Percentiles rank a stretch among this genome's conserved stretches.
Evolutionary conservation across 2,329 filamentous ascomycete species (phyloP).

Genomic region (Colletotrichum incanum): DNA sequence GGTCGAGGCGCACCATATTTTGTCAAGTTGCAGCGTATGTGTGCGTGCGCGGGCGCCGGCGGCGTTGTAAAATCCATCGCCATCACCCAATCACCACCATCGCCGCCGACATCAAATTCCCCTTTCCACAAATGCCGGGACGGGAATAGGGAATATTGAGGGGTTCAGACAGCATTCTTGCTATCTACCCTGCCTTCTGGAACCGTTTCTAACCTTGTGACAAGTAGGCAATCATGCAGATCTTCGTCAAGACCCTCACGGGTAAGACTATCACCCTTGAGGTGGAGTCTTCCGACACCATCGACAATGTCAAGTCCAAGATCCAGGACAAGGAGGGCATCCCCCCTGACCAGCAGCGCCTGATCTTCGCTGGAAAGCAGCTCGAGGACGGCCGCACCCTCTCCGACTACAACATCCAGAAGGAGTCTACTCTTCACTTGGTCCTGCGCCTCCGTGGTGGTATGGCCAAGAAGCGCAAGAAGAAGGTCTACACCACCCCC

Average conservation of each 20-base stretch:
- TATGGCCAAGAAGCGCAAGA: slow-evolving; percentile 98
- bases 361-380: slow-evolving; percentile 99
- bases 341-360: slow-evolving; percentile 97
- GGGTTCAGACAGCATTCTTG: slow-evolving; percentile 29
- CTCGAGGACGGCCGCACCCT: slow-evolving; percentile 99
- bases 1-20: not conserved
- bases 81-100: not conserved
- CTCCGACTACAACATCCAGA: slow-evolving; percentile 99
- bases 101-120: not conserved
- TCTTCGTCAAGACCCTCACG: slow-evolving; percentile 91
- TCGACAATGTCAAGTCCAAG: slow-evolving; percentile 99
- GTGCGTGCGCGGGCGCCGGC: not conserved
- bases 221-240: slow-evolving; percentile 79
- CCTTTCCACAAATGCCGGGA: not conserved
- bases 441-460: slow-evolving; percentile 98
- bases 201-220: slow-evolving; percentile 56
- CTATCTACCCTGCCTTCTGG: not conserved
- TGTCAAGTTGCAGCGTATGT: not conserved
- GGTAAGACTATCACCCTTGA: slow-evolving; percentile 99
- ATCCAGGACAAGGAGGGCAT: slow-evolving; percentile 99
- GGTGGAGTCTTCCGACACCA: slow-evolving; percentile 99
- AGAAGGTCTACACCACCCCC: slow-evolving; percentile 99
- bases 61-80: slow-evolving; percentile 24
- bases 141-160: not conserved
- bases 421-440: slow-evolving; percentile 98